These are phyloP conservation scores for Vicia faba DNA, from an alignment of 306 rosid genomes.

Conservation along the genomic window DNA sequence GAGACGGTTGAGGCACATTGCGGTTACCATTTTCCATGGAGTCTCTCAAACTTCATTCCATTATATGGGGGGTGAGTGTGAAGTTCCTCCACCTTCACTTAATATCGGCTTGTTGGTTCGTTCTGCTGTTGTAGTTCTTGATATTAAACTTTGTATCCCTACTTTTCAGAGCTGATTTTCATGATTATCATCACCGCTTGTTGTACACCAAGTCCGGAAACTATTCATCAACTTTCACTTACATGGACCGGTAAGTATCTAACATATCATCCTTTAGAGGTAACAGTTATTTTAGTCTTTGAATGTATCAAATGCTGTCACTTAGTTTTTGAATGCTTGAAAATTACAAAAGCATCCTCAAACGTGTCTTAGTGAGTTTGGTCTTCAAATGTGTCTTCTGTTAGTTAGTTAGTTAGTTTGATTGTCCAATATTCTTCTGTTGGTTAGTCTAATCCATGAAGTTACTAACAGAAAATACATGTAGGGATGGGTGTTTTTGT, in stretches of 20 bases:
- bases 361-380: not conserved
- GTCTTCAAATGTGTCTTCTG: not conserved
- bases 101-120: slow-evolving; percentile 16
- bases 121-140: slow-evolving; percentile 26
- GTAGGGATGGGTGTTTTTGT: not conserved
- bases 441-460: not conserved
- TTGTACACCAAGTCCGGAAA: slow-evolving; percentile 96
- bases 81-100: slow-evolving; percentile 25
- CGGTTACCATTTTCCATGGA: slow-evolving; percentile 97
- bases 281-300: not conserved
- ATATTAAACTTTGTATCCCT: slow-evolving; percentile 31
- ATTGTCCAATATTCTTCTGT: not conserved
- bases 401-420: not conserved
- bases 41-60: slow-evolving; percentile 86
- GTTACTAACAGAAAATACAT: not conserved
- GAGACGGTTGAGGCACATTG: slow-evolving; percentile 98
- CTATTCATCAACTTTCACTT: slow-evolving; percentile 90
- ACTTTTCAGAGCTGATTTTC: slow-evolving; percentile 84
- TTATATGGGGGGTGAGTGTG: slow-evolving; percentile 86
- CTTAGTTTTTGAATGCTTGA: not conserved
- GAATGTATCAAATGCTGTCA: not conserved
- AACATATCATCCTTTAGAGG: slow-evolving; percentile 15
- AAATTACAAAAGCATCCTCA: not conserved
- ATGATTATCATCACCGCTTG: slow-evolving; percentile 96
- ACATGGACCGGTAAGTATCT: slow-evolving; percentile 81